Base-by-base conservation (phyloP, 108 stramenopile genomes). In the Cyclotella distinguenda region DNA sequence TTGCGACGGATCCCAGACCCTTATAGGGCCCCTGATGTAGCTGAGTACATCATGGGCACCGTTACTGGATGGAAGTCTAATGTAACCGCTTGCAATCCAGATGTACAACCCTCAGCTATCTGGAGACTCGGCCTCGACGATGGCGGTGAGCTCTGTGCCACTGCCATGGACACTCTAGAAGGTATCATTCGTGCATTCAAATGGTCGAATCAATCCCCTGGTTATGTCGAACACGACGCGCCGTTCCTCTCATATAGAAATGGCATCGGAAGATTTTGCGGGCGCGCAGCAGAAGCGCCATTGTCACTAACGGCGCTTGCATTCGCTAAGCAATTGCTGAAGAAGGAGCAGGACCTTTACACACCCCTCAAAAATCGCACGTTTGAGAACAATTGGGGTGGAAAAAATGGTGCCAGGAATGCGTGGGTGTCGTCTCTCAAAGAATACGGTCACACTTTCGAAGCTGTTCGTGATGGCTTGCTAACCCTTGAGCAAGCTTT, bases 381-480 rank as follows among this genome's bases (percentile, higher is more conserved):
- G 1, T 86, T 66, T 33, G 92, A 90, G 53, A 88, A 90, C 48
- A 80, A 81, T 55, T 93, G 92, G 92, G 92, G 92, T 40, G 91
- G 91, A 18, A 90, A 90, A 50, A 82, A 70, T 65, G 92, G 87
- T 9, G 64, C 78, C 19, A 71, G 92, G 36, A 83, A 83, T 70
- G 82, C 77, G 10, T 93, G 92, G 92, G 84, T 85, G 9, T 75
- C 86, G 6, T 87, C 84, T 2, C 77, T 93, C 80, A 90, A 82
- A 62, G 92, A 93, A 32, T 79, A 84, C 62, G 80, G 81, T 0
- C 82, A 84, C 61, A 79, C 84, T 34, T 85, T 90, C 44, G 73
- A 81, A 11, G 83, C 84, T 25, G 85, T 71, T 15, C 67, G 74
- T 8, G 74, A 89, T 34, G 89, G 92, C 8, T 64, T 93, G 19